Conservation (phyloP, 306 rosid species). For the Amphicarpaea edgeworthii region DNA sequence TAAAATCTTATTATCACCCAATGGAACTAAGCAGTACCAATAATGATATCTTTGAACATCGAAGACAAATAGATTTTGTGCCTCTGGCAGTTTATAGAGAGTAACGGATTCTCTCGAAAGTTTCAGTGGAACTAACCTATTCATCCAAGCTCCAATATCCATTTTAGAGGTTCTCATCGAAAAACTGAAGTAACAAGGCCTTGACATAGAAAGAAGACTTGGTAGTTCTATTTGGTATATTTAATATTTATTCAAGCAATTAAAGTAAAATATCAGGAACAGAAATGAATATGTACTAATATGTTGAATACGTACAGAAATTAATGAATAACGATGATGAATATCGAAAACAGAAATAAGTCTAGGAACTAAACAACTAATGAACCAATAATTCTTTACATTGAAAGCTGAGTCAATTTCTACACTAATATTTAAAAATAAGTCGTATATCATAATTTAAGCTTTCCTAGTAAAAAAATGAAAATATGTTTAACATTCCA, state of each 20-base stretch:
- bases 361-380: background rate
- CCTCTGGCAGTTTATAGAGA: conserved; percentile 34
- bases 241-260: background rate
- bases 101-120: conserved; percentile 78
- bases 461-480: background rate
- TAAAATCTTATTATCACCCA: background rate
- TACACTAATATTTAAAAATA: background rate
- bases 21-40: background rate
- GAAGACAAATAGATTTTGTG: background rate
- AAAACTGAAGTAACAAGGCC: conserved; percentile 69
- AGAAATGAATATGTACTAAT: background rate
- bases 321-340: background rate
- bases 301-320: background rate
- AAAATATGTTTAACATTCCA: conserved; percentile 7
- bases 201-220: conserved; percentile 60
- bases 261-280: background rate
- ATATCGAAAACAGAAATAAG: background rate
- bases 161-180: conserved; percentile 66
- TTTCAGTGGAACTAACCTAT: conserved; percentile 72
- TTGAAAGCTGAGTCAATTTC: background rate
- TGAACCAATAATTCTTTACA: background rate
- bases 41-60: background rate
- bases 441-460: background rate
- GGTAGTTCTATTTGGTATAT: conserved; percentile 70
- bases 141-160: conserved; percentile 80